A percentile compares a stretch with the other conserved stretches of the same genome.
phyloP scores from a whole-genome alignment of 2,329 filamentous ascomycete genomes.

The Diaporthe helianthi region DNA sequence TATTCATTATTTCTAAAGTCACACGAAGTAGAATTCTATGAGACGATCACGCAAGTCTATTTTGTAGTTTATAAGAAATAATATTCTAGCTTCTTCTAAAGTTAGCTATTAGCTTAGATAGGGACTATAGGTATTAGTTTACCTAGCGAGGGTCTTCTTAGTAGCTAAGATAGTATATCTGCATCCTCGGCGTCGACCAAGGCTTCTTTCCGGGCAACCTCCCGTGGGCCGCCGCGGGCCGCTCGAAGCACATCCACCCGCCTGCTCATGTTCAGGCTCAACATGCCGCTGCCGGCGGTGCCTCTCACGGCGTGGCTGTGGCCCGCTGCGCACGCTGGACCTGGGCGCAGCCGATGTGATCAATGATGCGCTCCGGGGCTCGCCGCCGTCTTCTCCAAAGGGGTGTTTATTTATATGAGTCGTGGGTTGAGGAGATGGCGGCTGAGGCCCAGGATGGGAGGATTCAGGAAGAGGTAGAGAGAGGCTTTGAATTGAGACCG shows the following conservation, averaged over 20 bases:
- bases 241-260: slow-evolving; percentile 36
- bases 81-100: too few species aligned
- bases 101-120: too few species aligned
- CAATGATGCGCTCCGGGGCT: background rate
- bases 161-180: too few species aligned
- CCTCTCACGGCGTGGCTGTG: slow-evolving; percentile 13
- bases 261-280: slow-evolving; percentile 23
- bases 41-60: too few species aligned
- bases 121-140: too few species aligned
- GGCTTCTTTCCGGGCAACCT: slow-evolving; percentile 43
- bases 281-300: slow-evolving; percentile 1
- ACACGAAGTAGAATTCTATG: too few species aligned
- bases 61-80: too few species aligned
- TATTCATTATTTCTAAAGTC: too few species aligned
- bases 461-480: slow-evolving; percentile 13
- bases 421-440: background rate
- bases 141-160: too few species aligned
- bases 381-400: slow-evolving; percentile 13
- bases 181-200: slow-evolving; percentile 45
- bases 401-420: slow-evolving; percentile 18
- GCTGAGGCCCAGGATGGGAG: slow-evolving; percentile 23
- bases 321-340: background rate
- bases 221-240: slow-evolving; percentile 35
- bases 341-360: slow-evolving; percentile 6
- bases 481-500: slow-evolving; percentile 22